Evolutionary conservation across 306 rosid species (phyloP).

Genomic region (Inga oerstediana): DNA sequence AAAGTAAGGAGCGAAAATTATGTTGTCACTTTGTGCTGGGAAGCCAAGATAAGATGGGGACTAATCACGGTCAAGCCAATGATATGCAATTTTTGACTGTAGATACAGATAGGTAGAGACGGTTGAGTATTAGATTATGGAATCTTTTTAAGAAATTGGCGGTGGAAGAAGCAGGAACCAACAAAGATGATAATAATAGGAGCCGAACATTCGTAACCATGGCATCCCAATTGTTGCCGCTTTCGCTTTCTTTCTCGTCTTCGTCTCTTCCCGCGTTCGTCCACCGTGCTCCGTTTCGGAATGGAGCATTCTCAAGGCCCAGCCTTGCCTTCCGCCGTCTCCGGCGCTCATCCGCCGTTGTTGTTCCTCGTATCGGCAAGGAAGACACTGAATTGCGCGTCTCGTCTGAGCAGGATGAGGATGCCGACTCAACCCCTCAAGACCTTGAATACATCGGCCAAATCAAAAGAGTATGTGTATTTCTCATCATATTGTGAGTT

Average conservation of each 20-base stretch:
- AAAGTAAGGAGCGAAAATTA: too few relatives aligned
- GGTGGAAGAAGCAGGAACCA: background rate
- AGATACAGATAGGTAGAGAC: background rate
- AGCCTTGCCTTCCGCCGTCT: conserved; percentile 26
- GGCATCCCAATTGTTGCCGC: conserved; percentile 43
- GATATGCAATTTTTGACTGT: too few relatives aligned
- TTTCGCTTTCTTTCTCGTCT: conserved; percentile 21
- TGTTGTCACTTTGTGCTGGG: too few relatives aligned
- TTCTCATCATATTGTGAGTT: background rate
- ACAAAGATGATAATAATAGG: conserved; percentile 28
- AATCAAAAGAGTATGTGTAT: conserved; percentile 60
- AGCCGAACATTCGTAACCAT: conserved; percentile 22
- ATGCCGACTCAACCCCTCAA: conserved; percentile 43
- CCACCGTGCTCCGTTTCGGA: conserved; percentile 5
- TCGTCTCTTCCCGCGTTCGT: conserved; percentile 22
- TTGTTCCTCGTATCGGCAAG: conserved; percentile 36
- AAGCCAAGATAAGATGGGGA: background rate
- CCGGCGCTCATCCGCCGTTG: conserved; percentile 14
- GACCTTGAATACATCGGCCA: conserved; percentile 70
- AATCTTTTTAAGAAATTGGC: background rate
- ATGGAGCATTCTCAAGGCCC: conserved; percentile 14
- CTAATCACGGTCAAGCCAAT: too few relatives aligned
- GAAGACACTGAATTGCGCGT: conserved; percentile 43
- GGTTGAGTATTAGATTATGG: background rate
- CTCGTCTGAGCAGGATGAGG: conserved; percentile 39